Base-by-base conservation (phyloP, 2,329 filamentous ascomycete genomes). In the Zelopaecilomyces penicillatus region DNA sequence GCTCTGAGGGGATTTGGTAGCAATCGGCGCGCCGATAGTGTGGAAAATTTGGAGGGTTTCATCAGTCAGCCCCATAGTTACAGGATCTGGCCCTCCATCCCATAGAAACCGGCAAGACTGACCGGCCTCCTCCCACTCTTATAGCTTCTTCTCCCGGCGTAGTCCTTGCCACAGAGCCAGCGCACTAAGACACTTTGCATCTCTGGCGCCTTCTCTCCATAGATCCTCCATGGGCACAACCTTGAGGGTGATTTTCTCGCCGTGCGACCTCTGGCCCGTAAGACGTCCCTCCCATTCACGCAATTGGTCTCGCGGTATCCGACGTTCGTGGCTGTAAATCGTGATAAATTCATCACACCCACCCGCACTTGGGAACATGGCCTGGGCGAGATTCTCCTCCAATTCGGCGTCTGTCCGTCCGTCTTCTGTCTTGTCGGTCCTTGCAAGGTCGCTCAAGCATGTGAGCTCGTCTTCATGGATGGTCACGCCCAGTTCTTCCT, bases 191-290 rank as follows among this genome's bases (percentile, higher is more conserved):
- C 73, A 72, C 61, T 82, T 83, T 2, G 72, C 70, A 54, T 83
- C 79, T 12, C 76, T 65, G 1, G 68, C 71, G 1, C 74, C 78
- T 53, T 74, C 75, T 49, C 60, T 67, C 78, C 78, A 82, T 6
- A 80, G 62, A 50, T 81, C 68, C 52, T 66, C 63, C 65, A 81
- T 66, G 37, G 62, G 70, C 9, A 82, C 74, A 29, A 82, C 57
- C 60, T 76, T 79, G 45, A 82, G 61, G 8, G 76, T 78, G 50
- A 82, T 82, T 64, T 69, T 80, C 64, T 83, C 78, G 2, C 78
- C 78, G 6, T 79, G 56, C 5, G 74, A 69, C 41, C 78, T 65
- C 53, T 81, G 53, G 0, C 79, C 79, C 26, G 78, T 82, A 41
- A 80, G 57, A 42, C 70, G 71, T 2, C 78, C 78, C 31, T 66